Base-by-base conservation (phyloP, 2,329 filamentous ascomycete genomes). In the Penicillium sp. region DNA sequence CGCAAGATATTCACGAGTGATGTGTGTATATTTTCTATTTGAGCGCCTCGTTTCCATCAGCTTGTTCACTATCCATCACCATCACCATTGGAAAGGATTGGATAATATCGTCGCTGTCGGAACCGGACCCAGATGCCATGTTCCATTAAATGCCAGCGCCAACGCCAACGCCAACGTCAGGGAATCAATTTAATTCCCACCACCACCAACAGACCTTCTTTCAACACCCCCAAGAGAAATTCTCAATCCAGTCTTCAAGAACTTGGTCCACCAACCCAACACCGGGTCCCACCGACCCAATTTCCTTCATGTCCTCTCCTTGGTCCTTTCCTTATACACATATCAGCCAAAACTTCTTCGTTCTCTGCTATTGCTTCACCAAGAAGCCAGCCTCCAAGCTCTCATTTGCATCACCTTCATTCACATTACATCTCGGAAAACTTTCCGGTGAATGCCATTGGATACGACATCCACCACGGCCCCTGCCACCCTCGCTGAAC, bases 1-100 rank as follows among this genome's bases (percentile, higher is more conserved):
- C 39, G 54, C 65, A 62, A 60, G 62, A 68, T 66, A 61, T 64
- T 68, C 58, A 70, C 52, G 66, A 69, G 61, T 68, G 65, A 69
- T 61, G 63, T 63, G 59, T 62, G 58, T 62, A 57, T 61, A 52
- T 53, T 63, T 54, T 59, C 45, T 53, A 54, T 53, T 58, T 52
- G 58, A 61, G 55, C 55, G 45, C 48, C 49, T 48, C 42, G 27
- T 55, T 45, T 53, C 52, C 48, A 40, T 48, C 39, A 52, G 40
- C 49, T 40, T 55, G 37, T 34, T 10, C 20, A 8, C 9, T 26
- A n/a, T n/a, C n/a, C n/a, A n/a, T n/a, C n/a, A n/a, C 36, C n/a
- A 15, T 15, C 20, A 12, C 4, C 10, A 37, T 12, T 2, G 20
- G 18, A 37, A 23, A 13, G 34, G 34, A 23, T 21, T 5, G 6